These are phyloP conservation scores for Cadophora malorum DNA, from an alignment of 2,329 filamentous ascomycete genomes.

Conservation along the genomic window DNA sequence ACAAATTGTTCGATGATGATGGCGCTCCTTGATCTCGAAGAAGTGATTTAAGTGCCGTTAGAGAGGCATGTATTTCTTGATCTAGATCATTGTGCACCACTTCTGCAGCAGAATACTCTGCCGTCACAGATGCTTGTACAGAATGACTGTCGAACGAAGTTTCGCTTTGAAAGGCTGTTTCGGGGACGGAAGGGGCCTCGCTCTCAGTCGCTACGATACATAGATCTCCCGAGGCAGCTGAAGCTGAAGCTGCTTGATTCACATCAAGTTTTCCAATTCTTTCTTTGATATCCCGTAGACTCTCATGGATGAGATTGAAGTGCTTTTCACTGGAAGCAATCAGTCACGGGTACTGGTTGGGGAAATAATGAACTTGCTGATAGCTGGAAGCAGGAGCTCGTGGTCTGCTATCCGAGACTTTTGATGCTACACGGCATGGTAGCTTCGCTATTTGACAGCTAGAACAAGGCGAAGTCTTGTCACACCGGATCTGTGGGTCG, in stretches of 20 bases:
- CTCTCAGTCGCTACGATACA: conserved; percentile 5
- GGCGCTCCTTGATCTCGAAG: conserved; percentile 17
- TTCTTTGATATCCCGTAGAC: conserved; percentile 27
- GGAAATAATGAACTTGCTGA: not conserved
- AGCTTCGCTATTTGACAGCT: conserved; percentile 30
- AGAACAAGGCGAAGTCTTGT: conserved; percentile 30
- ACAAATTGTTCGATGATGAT: conserved; percentile 22
- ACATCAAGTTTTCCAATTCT: conserved; percentile 19
- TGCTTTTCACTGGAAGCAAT: conserved; percentile 18
- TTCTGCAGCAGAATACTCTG: conserved; percentile 27
- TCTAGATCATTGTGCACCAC: conserved; percentile 8
- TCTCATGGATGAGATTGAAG: conserved; percentile 28
- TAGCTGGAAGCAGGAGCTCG: conserved; percentile 14
- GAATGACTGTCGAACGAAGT: conserved; percentile 28
- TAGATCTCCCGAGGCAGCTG: not conserved
- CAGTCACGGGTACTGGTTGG: not conserved
- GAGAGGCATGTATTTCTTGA: conserved; percentile 25
- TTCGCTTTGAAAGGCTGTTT: conserved; percentile 27
- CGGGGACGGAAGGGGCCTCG: conserved; percentile 12
- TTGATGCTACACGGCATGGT: conserved; percentile 22
- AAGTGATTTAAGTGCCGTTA: conserved; percentile 28
- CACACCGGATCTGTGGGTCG: conserved; percentile 27
- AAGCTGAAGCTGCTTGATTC: not conserved
- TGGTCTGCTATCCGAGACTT: not conserved
- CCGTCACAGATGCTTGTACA: conserved; percentile 27